Percentiles rank a stretch among this genome's conserved stretches.
Conservation (phyloP, 306 rosid genomes). For the Psophocarpus tetragonolobus region DNA sequence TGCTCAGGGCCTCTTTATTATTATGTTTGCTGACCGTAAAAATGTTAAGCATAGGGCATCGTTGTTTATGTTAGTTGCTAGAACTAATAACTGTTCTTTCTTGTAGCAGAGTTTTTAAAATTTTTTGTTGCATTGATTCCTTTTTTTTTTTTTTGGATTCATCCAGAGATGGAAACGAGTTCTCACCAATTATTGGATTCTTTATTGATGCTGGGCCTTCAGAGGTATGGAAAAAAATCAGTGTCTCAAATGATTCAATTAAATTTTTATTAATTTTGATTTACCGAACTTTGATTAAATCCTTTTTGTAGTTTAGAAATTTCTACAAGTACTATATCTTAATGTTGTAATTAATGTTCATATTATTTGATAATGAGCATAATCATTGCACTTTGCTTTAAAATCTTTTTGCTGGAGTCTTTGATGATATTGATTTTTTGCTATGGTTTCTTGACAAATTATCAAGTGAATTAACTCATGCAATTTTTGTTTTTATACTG, state of each 20-base stretch:
- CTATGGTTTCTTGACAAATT: background rate
- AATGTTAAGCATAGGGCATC: background rate
- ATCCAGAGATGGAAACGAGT: slow-evolving; percentile 79
- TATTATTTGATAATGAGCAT: background rate
- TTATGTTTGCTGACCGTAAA: background rate
- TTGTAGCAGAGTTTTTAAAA: background rate
- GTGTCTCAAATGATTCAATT: slow-evolving; percentile 9
- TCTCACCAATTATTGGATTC: slow-evolving; percentile 79
- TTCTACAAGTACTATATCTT: background rate
- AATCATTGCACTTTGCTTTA: background rate
- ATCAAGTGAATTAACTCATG: background rate
- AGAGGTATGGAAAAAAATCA: slow-evolving; percentile 50
- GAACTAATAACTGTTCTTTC: slow-evolving; percentile 8
- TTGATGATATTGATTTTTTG: background rate
- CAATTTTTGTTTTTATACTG: background rate
- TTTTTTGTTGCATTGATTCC: slow-evolving; percentile 15
- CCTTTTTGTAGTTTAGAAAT: background rate
- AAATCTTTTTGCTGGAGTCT: background rate
- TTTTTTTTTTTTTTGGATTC: background rate
- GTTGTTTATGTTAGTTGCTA: background rate
- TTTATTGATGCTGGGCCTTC: slow-evolving; percentile 60
- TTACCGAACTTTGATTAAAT: background rate
- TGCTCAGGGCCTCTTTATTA: background rate
- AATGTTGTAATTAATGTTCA: background rate
- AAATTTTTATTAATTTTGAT: background rate